Conservation (phyloP, 495 filamentous ascomycete species). For the Aspergillus nidulans region DNA sequence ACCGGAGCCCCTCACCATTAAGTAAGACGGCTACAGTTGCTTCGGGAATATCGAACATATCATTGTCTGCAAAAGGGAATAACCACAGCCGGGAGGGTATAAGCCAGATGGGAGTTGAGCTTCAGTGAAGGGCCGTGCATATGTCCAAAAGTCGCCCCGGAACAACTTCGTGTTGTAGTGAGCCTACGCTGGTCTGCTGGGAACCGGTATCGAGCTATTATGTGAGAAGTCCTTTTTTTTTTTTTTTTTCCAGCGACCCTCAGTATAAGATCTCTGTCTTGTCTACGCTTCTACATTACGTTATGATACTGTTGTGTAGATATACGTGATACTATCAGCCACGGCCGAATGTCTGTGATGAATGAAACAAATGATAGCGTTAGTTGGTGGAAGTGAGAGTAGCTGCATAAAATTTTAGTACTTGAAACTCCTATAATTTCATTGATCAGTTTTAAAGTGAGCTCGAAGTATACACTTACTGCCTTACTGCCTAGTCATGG, state of each 20-base stretch:
- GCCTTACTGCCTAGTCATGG: conserved; percentile 18
- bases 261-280: not conserved
- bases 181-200: not conserved
- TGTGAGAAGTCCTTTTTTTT: not conserved
- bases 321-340: not conserved
- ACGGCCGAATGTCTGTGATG: not conserved
- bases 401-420: not conserved
- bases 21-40: conserved; percentile 35
- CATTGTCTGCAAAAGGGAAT: conserved; percentile 27
- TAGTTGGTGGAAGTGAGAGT: not conserved
- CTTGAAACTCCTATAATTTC: no score
- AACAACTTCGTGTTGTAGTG: conserved; percentile 2
- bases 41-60: conserved; percentile 39
- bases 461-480: conserved; percentile 9
- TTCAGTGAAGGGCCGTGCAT: conserved; percentile 30
- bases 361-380: not conserved
- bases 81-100: conserved; percentile 16
- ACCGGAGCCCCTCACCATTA: conserved; percentile 22
- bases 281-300: not conserved
- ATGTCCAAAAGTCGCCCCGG: not conserved
- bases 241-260: no score
- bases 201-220: not conserved
- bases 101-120: conserved; percentile 45
- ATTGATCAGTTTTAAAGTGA: no score
- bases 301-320: not conserved